These are phyloP conservation scores for Diplocarpon mali DNA, from an alignment of 2,329 filamentous ascomycete genomes.

Conservation along the genomic window DNA sequence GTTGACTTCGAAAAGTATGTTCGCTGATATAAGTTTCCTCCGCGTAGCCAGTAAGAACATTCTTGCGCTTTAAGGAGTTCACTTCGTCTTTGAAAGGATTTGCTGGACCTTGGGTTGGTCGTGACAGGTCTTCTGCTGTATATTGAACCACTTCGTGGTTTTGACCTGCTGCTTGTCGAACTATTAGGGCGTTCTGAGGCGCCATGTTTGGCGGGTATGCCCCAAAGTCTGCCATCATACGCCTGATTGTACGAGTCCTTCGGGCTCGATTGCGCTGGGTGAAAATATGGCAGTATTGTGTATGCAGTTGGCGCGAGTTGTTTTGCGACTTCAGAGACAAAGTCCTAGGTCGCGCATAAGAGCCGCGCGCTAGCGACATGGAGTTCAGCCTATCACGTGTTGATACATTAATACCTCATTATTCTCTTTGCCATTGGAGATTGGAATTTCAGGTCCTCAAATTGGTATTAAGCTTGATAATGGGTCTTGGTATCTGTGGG, in stretches of 20 bases:
- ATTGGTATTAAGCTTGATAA: too few relatives aligned
- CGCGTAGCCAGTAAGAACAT: constrained; percentile 74
- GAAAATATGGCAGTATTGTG: background rate
- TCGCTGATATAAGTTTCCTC: constrained; percentile 86
- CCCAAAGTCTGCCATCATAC: constrained; percentile 47
- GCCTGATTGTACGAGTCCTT: background rate
- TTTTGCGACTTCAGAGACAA: background rate
- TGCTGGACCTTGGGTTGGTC: constrained; percentile 53
- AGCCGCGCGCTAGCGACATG: background rate
- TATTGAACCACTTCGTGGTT: constrained; percentile 53
- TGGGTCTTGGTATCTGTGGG: too few relatives aligned
- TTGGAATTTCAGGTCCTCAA: too few relatives aligned
- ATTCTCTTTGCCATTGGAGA: too few relatives aligned
- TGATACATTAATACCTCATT: too few relatives aligned
- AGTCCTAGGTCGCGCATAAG: background rate
- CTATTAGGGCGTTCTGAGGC: constrained; percentile 51
- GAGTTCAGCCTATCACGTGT: background rate
- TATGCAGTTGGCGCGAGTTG: background rate
- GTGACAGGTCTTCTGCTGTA: constrained; percentile 61
- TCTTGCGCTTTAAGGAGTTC: constrained; percentile 60
- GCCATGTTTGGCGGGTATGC: constrained; percentile 57
- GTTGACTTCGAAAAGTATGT: constrained; percentile 77
- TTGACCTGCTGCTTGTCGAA: constrained; percentile 42
- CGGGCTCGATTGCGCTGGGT: background rate
- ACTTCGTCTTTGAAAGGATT: constrained; percentile 64